Conservation (phyloP, 83 land plant species). For the Thuja plicata region DNA sequence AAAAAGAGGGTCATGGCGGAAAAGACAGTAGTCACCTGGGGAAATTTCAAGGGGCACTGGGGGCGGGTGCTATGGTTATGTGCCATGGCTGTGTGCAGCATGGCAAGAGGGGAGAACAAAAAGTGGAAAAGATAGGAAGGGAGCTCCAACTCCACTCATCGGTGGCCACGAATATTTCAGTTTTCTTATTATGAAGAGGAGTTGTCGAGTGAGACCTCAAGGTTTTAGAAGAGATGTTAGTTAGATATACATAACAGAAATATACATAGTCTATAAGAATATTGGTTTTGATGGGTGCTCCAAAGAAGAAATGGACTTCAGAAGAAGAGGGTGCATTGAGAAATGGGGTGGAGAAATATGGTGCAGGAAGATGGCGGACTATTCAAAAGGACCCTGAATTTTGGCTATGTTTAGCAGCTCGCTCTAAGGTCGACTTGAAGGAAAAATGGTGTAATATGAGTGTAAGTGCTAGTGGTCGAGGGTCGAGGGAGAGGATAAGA, state of each 20-base stretch:
- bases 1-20: too few relatives aligned
- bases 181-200: neutral
- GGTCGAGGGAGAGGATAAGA: slow-evolving; percentile 39
- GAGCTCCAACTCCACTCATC: neutral
- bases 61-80: too few relatives aligned
- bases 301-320: slow-evolving; percentile 73
- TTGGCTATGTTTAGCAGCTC: slow-evolving; percentile 38
- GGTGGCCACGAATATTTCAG: neutral
- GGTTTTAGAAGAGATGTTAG: neutral
- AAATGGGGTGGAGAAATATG: slow-evolving; percentile 66
- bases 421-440: slow-evolving; percentile 84
- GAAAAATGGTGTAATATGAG: slow-evolving; percentile 80
- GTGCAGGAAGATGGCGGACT: slow-evolving; percentile 72
- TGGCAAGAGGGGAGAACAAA: too few relatives aligned
- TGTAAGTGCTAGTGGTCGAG: slow-evolving; percentile 42
- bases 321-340: slow-evolving; percentile 67
- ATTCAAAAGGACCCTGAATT: slow-evolving; percentile 72
- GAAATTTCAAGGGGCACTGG: too few relatives aligned
- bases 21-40: too few relatives aligned
- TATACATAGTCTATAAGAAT: neutral
- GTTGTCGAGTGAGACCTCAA: neutral
- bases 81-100: too few relatives aligned
- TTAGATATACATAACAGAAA: neutral
- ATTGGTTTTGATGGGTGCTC: slow-evolving; percentile 53
- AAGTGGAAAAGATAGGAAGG: too few relatives aligned